Conservation (phyloP, 179 eudicot genomes). For the Amaranthus tricolor region DNA sequence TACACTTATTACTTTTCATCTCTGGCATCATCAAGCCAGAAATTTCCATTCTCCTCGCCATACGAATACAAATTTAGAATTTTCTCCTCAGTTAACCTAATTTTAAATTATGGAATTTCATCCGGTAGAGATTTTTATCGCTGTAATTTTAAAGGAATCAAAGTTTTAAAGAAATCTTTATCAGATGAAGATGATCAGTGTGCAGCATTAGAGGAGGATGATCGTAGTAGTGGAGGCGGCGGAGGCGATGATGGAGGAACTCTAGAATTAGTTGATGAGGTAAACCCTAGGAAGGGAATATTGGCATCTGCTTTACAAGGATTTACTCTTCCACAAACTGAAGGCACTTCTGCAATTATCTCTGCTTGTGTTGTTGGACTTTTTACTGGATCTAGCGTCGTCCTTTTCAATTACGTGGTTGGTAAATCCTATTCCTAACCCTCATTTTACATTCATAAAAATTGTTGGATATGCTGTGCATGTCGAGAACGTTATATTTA, state of each 20-base stretch:
- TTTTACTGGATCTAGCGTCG: constrained; percentile 73
- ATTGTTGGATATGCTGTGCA: too few species aligned
- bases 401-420: constrained; percentile 73
- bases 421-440: background rate
- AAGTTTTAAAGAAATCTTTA: background rate
- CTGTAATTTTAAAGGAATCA: background rate
- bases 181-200: background rate
- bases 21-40: background rate
- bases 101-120: background rate
- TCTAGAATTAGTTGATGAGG: background rate
- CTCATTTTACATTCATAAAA: background rate
- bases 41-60: background rate
- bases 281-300: background rate
- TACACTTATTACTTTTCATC: background rate
- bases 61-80: too few species aligned
- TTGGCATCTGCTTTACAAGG: constrained; percentile 17
- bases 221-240: background rate
- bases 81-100: background rate
- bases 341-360: constrained; percentile 52
- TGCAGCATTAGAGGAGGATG: constrained; percentile 8
- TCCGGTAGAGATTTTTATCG: background rate
- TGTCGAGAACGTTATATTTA: too few species aligned
- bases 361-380: constrained; percentile 81
- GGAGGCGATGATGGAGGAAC: background rate
- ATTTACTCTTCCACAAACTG: constrained; percentile 15